Conservation (phyloP, 129 eudicot species). For the Cynara cardunculus region DNA sequence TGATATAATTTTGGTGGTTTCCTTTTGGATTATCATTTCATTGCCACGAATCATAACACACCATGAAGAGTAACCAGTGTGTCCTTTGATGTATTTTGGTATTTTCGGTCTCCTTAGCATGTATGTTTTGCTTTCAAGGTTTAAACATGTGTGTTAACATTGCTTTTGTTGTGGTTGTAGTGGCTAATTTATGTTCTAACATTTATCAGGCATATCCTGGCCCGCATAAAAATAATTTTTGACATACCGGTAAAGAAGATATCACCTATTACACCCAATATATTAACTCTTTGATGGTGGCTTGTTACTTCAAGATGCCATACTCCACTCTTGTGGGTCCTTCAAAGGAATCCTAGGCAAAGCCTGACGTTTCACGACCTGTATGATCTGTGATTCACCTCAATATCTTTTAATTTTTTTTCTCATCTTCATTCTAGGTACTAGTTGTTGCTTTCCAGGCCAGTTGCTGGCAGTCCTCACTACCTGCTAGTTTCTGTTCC, state of each 20-base stretch:
- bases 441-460: slow-evolving; percentile 10
- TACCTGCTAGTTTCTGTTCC: slow-evolving; percentile 4
- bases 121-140: slow-evolving; percentile 15
- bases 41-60: neutral
- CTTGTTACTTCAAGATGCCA: neutral
- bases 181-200: slow-evolving; percentile 5
- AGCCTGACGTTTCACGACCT: neutral
- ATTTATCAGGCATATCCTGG: neutral
- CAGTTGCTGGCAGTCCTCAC: neutral
- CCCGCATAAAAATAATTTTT: neutral
- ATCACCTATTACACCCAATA: neutral
- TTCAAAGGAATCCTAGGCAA: neutral
- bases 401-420: neutral
- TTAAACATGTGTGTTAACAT: neutral
- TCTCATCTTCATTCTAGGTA: slow-evolving; percentile 1
- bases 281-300: neutral
- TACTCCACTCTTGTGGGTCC: neutral
- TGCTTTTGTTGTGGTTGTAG: slow-evolving; percentile 5
- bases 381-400: neutral
- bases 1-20: neutral
- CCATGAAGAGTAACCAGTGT: neutral
- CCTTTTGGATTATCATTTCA: neutral
- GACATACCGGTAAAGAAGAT: neutral
- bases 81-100: slow-evolving; percentile 9
- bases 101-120: neutral